Evolutionary conservation across 1,284 basidiomycete genomes (phyloP), one percentile per base, ranked within the genome.

Genomic region (Nidula niveotomentosa): DNA sequence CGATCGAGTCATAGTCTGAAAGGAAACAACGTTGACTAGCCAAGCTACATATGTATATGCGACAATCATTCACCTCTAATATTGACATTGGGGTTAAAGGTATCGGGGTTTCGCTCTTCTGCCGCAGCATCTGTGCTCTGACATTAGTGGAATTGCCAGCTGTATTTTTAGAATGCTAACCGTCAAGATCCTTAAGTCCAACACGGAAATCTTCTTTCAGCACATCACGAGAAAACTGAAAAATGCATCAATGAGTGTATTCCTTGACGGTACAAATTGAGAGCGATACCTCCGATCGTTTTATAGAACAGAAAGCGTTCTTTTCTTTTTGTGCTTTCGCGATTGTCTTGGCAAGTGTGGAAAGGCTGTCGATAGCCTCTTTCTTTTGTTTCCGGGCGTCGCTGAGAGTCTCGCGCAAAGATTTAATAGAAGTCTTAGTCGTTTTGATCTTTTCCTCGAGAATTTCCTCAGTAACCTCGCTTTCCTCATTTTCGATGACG

Each of bases 171-270:
- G 15, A 12, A 53, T 51, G 54, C 67, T 48, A 56, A 82, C 81
- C 81, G 64, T 85, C 81, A 2, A 85, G 66, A 44, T 85, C 82
- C 60, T 83, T 84, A 49, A 86, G 58, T 13, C 84, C 83, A 4
- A 70, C 64, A 46, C 84, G 71, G 66, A 86, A 85, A 58, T 85
- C 83, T 59, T 83, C 78, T 60, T 85, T 85, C 41, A 86, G 65
- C 3, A 81, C 77, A 49, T 79, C 79, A 15, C 74, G 72, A 36
- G 83, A 85, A 60, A 76, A 84, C 82, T 85, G 49, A 34, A 43
- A 45, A 41, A 48, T 48, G 34, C 36, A 48, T 56, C 45, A 30
- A 33, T n/a, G 15, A 18, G 17, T 17, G 30, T 23, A 53, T 46
- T 48, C 7, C 37, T 39, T 43, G 53, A n/a, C n/a, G 2, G 37